Evolutionary conservation across 192 early-diverging fungal genomes (phyloP), one percentile per base, ranked within the genome.

Genomic region (Podila verticillata): DNA sequence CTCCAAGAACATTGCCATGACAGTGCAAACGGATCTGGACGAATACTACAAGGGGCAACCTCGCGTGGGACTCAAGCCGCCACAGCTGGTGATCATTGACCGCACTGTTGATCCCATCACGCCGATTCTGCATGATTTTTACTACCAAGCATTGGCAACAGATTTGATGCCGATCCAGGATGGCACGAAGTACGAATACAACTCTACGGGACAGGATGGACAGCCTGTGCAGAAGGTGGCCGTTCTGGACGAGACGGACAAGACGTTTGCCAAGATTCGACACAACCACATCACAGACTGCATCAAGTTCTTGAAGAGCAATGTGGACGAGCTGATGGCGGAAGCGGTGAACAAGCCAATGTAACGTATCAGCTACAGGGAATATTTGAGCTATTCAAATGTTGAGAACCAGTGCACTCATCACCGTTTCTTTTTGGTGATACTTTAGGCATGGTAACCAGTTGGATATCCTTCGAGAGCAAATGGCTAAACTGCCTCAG

Each of bases 61-160:
- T 51, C 88, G 79, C 31, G 91, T 93, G 63, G 92, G 87, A 74
- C 7, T 61, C 28, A 75, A 89, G 54, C 77, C 59, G 24, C 78
- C 84, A 44, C 84, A 88, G 8, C 70, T 99, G 47, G 89, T 99
- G 34, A 91, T 99, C 64, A 82, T 95, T 12, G 98, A 99, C 74
- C 91, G 98, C 36, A 92, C 93, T 7, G 87, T 98, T 48, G 98
- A 99, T 82, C 91, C 94, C 49, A 91, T 93, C 68, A 89, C 95
- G 8, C 97, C 98, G 22, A 88, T 99, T 13, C 79, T 98, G 47
- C 97, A 99, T 84, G 98, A 99, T 77, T 99, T 99, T 70, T 96
- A 95, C 2, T 99, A 99, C 74, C 97, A 99, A 82, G 96, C 96
- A 3, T 94, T 99, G 94, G 91, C 95, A 64, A 91, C 95, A 56